phyloP scores from a whole-genome alignment of 169 alveolate genomes.

The Amoebophrya sp. region DNA sequence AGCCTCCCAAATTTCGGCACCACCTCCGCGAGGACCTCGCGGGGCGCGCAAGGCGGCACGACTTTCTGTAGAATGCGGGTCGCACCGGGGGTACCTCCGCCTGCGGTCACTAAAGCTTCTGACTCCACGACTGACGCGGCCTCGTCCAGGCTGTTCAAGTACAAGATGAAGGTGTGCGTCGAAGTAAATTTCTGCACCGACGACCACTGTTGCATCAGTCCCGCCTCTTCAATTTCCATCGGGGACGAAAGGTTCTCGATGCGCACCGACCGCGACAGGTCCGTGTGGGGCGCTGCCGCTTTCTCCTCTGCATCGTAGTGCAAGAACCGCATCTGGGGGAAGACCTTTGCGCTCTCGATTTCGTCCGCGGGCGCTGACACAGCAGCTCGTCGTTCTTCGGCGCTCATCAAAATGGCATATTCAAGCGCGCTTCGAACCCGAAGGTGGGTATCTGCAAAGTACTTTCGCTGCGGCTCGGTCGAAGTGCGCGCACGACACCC shows the following conservation, averaged over 20 bases:
- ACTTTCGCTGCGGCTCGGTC: no score
- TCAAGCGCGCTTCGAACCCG: no score
- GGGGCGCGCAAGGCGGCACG: not conserved
- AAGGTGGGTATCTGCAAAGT: no score
- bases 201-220: not conserved
- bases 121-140: no score
- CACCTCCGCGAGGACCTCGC: not conserved
- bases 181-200: not conserved
- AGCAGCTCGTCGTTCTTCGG: no score
- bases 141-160: not conserved
- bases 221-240: not conserved
- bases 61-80: not conserved
- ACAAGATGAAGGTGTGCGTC: not conserved
- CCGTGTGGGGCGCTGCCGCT: slow-evolving; percentile 4
- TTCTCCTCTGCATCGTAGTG: not conserved
- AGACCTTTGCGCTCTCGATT: no score
- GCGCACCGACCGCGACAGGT: not conserved
- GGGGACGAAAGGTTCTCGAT: not conserved
- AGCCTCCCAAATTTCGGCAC: not conserved
- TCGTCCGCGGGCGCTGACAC: no score
- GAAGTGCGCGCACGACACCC: no score
- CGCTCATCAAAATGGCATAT: no score
- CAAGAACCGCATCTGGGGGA: not conserved
- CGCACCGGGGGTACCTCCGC: not conserved
- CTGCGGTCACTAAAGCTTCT: not conserved